Base-by-base conservation (phyloP, 805 yeast genomes). In the Maudiozyma saulgeensis region DNA sequence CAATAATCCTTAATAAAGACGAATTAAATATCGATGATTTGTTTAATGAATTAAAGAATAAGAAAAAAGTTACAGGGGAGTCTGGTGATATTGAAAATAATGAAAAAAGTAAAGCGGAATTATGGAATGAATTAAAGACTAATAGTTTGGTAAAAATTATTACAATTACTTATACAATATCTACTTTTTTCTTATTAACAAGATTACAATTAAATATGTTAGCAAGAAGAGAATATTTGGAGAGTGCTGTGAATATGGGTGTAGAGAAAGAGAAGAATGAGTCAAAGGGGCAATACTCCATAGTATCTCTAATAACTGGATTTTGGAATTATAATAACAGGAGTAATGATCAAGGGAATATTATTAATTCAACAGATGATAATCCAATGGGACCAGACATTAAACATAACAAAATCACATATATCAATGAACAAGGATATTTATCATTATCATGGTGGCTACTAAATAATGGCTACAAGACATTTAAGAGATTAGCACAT, bases 381-480 rank as follows among this genome's bases (percentile, higher is more conserved):
- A 37, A 37, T 37, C 4, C 40, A 16, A 37, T 7, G 18, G 19
- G 8, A 9, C 6, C 42, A 12, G 26, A 19, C 25, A 35, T 15
- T 6, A 35, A 16, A 4, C 16, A 19, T 32, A 32, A 43, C 32
- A 52, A 52, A 37, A 43, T 42, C 12, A 47, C 59, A 4, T 80
- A 82, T 60, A 67, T 76, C 34, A 74, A 82, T 38, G 93, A 85
- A 58, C 91, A 93, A 58, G 84, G 88, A 46, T 91, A 85, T 62
- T 72, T 91, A 44, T 84, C 95, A 0, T 77, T 88, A 53, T 83
- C 90, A 52, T 91, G 97, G 96, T 91, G 96, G 96, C 66, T 91
- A 43, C 71, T 91, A 46, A 89, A 91, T 64, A 79, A 81, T 54
- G 98, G 98, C 0, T 88, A 93, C 89, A 58, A 73, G 21, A 69